Evolutionary conservation across 2,329 filamentous ascomycete genomes (phyloP), one percentile per base, ranked within the genome.

Genomic region (Drechslera avenae): DNA sequence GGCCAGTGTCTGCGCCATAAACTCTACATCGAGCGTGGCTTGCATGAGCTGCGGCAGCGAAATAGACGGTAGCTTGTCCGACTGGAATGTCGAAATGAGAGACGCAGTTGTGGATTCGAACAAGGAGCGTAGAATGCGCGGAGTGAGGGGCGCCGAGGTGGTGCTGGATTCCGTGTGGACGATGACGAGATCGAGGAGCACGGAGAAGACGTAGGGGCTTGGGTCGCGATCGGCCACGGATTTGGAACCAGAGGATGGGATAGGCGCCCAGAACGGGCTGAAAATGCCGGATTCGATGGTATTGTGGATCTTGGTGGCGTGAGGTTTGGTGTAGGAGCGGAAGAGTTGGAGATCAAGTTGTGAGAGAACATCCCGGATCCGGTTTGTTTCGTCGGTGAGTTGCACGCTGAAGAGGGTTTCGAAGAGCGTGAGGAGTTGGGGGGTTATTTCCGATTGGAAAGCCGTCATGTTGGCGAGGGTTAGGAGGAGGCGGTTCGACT

Each of bases 21-120:
- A 97, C 74, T 99, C 94, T 1, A 97, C 92, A 68, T 99, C 94
- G 1, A 99, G 84, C 0, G 94, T 99, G 1, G 95, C 95, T 75
- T 99, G 95, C 87, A 97, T 96, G 42, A 99, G 83, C 5, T 89
- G 87, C 4, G 88, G 81, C 0, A 99, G 85, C 1, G 86, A 83
- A 75, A 94, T 97, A 16, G 79, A 79, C 4, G 80, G 73, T 0
- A 76, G 85, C 72, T 83, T 79, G 3, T 56, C 43, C 0, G 60
- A 62, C 17, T 51, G 47, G 79, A 97, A 96, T 0, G 90, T 87
- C 21, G 87, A 83, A 13, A 97, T 85, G n/a, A 97, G 85, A 54
- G 91, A 86, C 5, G 83, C 78, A 9, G 88, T 93, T 9, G 89
- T 83, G 66, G 91, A 85, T 69, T 96, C 91, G 32, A 97, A 85